A percentile compares a stretch with the other conserved stretches of the same genome.
These are phyloP conservation scores for Pharus latifolius DNA, from an alignment of 176 grass and related monocot species.

Conservation along the genomic window DNA sequence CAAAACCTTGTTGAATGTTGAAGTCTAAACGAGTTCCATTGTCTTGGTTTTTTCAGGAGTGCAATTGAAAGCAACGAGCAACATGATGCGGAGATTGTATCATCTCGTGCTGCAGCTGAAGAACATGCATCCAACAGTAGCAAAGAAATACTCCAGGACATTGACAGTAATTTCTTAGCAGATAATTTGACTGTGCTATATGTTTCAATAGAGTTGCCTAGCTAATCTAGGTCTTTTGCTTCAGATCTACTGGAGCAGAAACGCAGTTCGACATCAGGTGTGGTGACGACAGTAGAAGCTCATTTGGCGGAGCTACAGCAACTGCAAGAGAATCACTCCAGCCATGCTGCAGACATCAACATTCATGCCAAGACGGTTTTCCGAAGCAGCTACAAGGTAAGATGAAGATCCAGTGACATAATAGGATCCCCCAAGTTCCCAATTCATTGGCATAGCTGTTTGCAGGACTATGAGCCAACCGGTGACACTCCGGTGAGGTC, in stretches of 20 bases:
- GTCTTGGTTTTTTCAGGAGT: constrained; percentile 34
- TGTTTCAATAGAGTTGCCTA: background rate
- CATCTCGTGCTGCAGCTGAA: constrained; percentile 40
- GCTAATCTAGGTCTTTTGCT: background rate
- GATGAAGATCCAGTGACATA: background rate
- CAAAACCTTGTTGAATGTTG: background rate
- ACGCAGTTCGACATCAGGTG: constrained; percentile 16
- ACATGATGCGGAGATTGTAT: constrained; percentile 60
- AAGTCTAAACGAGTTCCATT: background rate
- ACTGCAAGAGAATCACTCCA: constrained; percentile 46
- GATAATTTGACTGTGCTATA: background rate
- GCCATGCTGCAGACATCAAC: constrained; percentile 46
- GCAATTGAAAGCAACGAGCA: constrained; percentile 54
- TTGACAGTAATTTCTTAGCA: constrained; percentile 48
- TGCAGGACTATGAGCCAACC: constrained; percentile 68
- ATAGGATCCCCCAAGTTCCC: background rate
- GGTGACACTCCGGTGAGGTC: constrained; percentile 75
- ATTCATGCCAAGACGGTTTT: constrained; percentile 47
- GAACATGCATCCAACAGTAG: constrained; percentile 30
- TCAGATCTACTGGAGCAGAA: constrained; percentile 41
- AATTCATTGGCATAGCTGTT: background rate
- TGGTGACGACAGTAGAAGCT: constrained; percentile 42
- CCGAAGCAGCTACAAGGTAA: constrained; percentile 58
- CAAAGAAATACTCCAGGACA: constrained; percentile 47
- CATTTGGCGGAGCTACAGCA: constrained; percentile 35